phyloP scores from a whole-genome alignment of 768 basidiomycete species.

The Coprinellus micaceus region DNA sequence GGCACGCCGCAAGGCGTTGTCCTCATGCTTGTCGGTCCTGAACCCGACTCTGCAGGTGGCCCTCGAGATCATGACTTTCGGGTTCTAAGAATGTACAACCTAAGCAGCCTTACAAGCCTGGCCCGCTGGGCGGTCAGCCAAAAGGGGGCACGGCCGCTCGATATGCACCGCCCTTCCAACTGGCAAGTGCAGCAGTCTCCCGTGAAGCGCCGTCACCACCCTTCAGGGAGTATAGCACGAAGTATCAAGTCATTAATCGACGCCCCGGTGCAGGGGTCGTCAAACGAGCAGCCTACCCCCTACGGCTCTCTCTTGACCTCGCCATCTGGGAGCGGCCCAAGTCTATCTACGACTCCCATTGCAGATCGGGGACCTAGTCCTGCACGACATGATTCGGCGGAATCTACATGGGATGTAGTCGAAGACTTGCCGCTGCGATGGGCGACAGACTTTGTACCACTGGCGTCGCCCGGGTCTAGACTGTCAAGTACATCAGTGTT shows the following conservation, averaged over 20 bases:
- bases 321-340: constrained; percentile 10
- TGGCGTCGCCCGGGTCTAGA: constrained; percentile 66
- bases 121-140: constrained; percentile 71
- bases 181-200: constrained; percentile 45
- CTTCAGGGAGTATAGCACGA: constrained; percentile 56
- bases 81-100: constrained; percentile 74
- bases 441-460: constrained; percentile 83
- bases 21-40: constrained; percentile 68
- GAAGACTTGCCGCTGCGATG: constrained; percentile 74
- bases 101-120: constrained; percentile 68
- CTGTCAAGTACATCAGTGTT: constrained; percentile 54
- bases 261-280: constrained; percentile 13
- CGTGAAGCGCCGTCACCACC: constrained; percentile 42
- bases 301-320: constrained; percentile 34
- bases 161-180: constrained; percentile 49
- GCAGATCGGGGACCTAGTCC: constrained; percentile 16
- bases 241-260: constrained; percentile 60
- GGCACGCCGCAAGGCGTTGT: constrained; percentile 68
- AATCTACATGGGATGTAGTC: constrained; percentile 68
- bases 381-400: constrained; percentile 34
- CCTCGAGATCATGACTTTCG: constrained; percentile 50
- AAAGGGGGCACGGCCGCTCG: constrained; percentile 62
- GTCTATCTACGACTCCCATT: constrained; percentile 9
- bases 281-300: constrained; percentile 22
- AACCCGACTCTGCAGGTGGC: constrained; percentile 37